phyloP scores from a whole-genome alignment of 2,329 filamentous ascomycete species.

The Cladosporium sp. region DNA sequence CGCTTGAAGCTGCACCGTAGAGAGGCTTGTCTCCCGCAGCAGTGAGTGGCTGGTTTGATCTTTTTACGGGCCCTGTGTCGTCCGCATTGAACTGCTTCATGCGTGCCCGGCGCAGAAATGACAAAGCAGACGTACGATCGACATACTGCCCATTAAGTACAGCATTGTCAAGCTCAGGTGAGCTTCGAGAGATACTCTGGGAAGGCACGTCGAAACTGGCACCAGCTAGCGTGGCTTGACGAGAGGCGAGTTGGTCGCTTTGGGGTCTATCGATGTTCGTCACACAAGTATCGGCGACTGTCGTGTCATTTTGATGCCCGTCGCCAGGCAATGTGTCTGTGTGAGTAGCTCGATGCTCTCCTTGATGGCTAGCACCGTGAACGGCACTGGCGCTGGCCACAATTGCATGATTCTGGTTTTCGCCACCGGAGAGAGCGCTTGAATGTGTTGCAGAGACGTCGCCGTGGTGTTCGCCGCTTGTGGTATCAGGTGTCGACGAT shows the following conservation, averaged over 20 bases:
- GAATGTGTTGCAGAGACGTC: not conserved
- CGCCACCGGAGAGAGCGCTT: not conserved
- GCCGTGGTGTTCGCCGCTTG: constrained; percentile 7
- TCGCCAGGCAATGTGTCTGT: not conserved
- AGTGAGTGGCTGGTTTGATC: constrained; percentile 39
- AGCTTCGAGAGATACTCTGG: constrained; percentile 22
- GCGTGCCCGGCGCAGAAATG: constrained; percentile 63
- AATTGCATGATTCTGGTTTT: too few species aligned
- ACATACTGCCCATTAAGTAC: constrained; percentile 53
- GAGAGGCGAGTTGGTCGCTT: too few species aligned
- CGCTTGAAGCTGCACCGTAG: constrained; percentile 20
- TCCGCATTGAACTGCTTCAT: constrained; percentile 42
- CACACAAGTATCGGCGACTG: too few species aligned
- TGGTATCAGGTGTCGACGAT: constrained; percentile 21
- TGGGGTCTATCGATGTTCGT: too few species aligned
- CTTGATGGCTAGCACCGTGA: not conserved
- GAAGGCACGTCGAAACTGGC: not conserved
- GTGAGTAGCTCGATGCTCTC: not conserved
- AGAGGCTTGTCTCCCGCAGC: constrained; percentile 51
- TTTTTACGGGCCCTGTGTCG: constrained; percentile 21
- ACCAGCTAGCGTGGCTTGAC: too few species aligned
- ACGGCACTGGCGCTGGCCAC: too few species aligned
- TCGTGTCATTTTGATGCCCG: too few species aligned
- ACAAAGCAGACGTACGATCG: constrained; percentile 49
- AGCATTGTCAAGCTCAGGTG: constrained; percentile 43